Evolutionary conservation across 805 yeast genomes (phyloP).

Genomic region (Wickerhamiella slavikovae): DNA sequence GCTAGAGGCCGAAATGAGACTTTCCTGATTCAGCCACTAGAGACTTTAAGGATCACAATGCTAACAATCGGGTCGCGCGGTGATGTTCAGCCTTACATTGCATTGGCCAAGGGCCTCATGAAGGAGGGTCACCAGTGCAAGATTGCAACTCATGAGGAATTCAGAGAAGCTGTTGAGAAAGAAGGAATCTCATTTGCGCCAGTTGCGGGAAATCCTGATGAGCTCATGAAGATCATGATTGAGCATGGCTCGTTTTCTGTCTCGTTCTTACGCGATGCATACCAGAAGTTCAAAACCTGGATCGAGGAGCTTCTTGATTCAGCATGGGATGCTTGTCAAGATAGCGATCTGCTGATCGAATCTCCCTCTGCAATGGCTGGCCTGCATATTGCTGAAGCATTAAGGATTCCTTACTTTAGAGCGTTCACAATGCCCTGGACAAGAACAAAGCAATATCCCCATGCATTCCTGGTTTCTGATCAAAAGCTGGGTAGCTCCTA

Average conservation of each 20-base stretch:
- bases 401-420: constrained; percentile 73
- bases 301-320: constrained; percentile 47
- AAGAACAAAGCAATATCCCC: constrained; percentile 84
- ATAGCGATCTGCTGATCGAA: constrained; percentile 64
- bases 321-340: constrained; percentile 76
- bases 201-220: constrained; percentile 86
- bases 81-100: constrained; percentile 91
- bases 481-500: constrained; percentile 85
- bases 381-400: constrained; percentile 81
- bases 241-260: constrained; percentile 75
- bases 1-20: constrained; percentile 6
- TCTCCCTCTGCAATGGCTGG: constrained; percentile 97
- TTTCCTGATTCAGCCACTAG: constrained; percentile 27
- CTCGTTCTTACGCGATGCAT: constrained; percentile 65
- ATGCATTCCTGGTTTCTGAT: constrained; percentile 88
- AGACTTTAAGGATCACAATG: constrained; percentile 38
- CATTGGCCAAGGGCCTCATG: constrained; percentile 59
- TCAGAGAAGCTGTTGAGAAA: constrained; percentile 46
- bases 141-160: constrained; percentile 75
- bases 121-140: constrained; percentile 69
- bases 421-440: constrained; percentile 99
- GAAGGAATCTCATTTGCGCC: constrained; percentile 50
- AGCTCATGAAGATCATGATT: constrained; percentile 81
- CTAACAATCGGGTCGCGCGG: constrained; percentile 91
- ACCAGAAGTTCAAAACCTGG: constrained; percentile 64